These are phyloP conservation scores for Thraustotheca clavata DNA, from an alignment of 352 stramenopile species.

Conservation along the genomic window DNA sequence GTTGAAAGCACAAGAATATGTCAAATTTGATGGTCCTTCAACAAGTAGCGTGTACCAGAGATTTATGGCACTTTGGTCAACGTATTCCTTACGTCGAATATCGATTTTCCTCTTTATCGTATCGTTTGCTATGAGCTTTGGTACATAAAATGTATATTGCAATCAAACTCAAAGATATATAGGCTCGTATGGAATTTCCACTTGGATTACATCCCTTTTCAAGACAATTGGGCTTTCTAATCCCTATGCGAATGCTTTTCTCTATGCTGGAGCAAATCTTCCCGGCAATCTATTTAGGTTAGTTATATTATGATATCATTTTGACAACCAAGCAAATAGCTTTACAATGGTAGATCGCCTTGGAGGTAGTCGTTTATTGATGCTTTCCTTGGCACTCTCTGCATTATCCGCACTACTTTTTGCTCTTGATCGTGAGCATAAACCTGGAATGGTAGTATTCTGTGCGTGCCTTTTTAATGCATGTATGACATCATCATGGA, in stretches of 20 bases:
- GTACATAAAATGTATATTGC: conserved; percentile 4
- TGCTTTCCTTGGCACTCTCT: conserved; percentile 55
- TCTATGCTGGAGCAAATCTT: conserved; percentile 87
- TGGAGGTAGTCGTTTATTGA: conserved; percentile 59
- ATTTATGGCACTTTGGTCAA: background rate
- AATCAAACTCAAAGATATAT: conserved; percentile 54
- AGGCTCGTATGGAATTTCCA: conserved; percentile 88
- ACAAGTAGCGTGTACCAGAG: background rate
- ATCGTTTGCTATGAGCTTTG: conserved; percentile 21
- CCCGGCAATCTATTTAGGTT: conserved; percentile 85
- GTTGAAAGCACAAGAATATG: conserved; percentile 30
- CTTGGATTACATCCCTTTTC: conserved; percentile 93
- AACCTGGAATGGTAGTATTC: conserved; percentile 56
- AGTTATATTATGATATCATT: background rate
- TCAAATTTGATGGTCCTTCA: background rate
- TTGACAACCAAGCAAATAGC: conserved; percentile 23
- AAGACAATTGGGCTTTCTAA: conserved; percentile 77
- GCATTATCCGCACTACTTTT: conserved; percentile 63
- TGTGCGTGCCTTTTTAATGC: conserved; percentile 89
- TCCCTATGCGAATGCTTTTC: conserved; percentile 87
- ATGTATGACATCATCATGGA: conserved; percentile 86
- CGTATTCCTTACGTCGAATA: background rate
- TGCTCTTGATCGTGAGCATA: conserved; percentile 50
- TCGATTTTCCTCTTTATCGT: conserved; percentile 12
- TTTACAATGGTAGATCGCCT: conserved; percentile 64